A percentile compares a stretch with the other conserved stretches of the same genome.
phyloP scores from a whole-genome alignment of 1,284 basidiomycete species.

The Leccinum fallax region DNA sequence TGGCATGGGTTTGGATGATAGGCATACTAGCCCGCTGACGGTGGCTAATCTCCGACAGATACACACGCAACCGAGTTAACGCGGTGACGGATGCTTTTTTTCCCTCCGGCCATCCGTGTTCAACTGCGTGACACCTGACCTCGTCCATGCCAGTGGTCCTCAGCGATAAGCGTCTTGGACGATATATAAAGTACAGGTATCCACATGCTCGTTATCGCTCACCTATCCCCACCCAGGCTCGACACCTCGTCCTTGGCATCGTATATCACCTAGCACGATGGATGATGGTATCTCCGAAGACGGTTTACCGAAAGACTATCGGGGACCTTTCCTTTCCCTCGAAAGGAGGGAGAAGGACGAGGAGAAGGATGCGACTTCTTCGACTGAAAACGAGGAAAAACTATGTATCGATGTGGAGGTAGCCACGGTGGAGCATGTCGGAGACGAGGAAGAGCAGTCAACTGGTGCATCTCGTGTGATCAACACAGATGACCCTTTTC shows the following conservation, averaged over 20 bases:
- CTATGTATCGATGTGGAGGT: conserved; percentile 3
- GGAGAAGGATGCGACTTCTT: background rate
- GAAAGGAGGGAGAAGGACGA: background rate
- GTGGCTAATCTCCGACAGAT: conserved; percentile 2
- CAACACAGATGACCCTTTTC: conserved; percentile 46
- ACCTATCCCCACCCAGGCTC: background rate
- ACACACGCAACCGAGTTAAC: background rate
- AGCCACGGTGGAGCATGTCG: conserved; percentile 6
- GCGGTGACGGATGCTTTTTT: background rate
- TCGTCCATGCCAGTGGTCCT: background rate
- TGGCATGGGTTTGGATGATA: conserved; percentile 2
- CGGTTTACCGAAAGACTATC: background rate
- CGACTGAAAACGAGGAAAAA: conserved; percentile 6
- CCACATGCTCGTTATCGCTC: background rate
- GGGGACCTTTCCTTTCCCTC: background rate
- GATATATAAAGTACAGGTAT: conserved; percentile 3
- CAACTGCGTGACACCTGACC: conserved; percentile 6
- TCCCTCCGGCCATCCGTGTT: background rate
- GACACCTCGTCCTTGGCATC: background rate
- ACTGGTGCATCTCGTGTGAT: conserved; percentile 3
- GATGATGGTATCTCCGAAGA: background rate
- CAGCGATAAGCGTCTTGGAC: conserved; percentile 16
- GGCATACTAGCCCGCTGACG: background rate
- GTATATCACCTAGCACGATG: background rate
- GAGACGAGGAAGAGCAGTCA: conserved; percentile 8